Percentiles rank a stretch among this genome's conserved stretches.
These are phyloP conservation scores for Juncus effusus DNA, from an alignment of 176 grass and related monocot genomes.

Conservation along the genomic window DNA sequence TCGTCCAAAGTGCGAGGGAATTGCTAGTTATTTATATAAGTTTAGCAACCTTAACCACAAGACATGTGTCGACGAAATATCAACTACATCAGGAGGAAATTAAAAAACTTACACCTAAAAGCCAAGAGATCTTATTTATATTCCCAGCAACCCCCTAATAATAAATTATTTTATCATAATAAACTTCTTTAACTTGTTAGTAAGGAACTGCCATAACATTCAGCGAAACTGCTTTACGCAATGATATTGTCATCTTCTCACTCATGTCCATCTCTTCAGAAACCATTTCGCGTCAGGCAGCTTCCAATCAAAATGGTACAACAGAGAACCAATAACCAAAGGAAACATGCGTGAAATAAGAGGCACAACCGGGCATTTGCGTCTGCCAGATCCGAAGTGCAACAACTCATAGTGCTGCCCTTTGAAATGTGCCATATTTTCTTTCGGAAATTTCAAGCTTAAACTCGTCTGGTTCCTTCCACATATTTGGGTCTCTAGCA, in stretches of 20 bases:
- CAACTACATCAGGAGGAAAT: too few relatives aligned
- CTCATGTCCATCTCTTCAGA: conserved; percentile 20
- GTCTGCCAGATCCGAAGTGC: conserved; percentile 29
- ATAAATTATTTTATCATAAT: too few relatives aligned
- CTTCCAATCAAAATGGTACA: conserved; percentile 31
- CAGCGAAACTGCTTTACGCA: conserved; percentile 20
- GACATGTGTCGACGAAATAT: too few relatives aligned
- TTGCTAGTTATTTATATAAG: too few relatives aligned
- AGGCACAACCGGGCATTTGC: conserved; percentile 25
- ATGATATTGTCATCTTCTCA: conserved; percentile 10
- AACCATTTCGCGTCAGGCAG: conserved; percentile 10
- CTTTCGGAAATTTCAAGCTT: conserved; percentile 16
- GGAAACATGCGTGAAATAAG: conserved; percentile 3
- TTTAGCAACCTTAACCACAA: too few relatives aligned
- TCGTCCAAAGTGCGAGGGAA: too few relatives aligned
- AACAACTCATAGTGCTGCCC: conserved; percentile 22
- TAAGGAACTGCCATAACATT: too few relatives aligned
- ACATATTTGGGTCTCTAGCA: conserved; percentile 19
- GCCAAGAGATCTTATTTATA: too few relatives aligned
- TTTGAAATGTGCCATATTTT: conserved; percentile 5
- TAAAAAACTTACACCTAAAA: too few relatives aligned
- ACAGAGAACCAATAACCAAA: conserved; percentile 17
- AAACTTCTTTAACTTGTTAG: too few relatives aligned
- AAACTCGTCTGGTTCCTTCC: conserved; percentile 19
- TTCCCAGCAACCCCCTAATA: too few relatives aligned